Conservation (phyloP, 2,329 filamentous ascomycete species). For the Pseudogymnoascus verrucosus region DNA sequence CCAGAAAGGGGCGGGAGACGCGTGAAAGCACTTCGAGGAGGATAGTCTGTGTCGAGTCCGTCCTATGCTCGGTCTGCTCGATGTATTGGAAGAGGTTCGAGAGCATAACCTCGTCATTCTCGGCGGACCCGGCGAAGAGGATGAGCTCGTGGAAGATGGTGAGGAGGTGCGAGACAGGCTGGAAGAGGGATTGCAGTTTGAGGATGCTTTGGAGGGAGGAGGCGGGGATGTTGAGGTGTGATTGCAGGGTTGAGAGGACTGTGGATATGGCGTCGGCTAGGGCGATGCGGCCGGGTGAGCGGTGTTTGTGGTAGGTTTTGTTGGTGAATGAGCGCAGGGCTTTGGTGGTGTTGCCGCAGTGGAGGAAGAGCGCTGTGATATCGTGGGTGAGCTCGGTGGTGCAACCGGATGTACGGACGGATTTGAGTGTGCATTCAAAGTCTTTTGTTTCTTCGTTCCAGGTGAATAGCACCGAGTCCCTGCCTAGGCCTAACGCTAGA, state of each 20-base stretch:
- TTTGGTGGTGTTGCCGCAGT: conserved; percentile 29
- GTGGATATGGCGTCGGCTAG: conserved; percentile 31
- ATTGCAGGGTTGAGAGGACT: conserved; percentile 27
- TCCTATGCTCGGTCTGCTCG: conserved; percentile 55
- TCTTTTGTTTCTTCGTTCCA: conserved; percentile 45
- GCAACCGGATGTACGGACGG: conserved; percentile 41
- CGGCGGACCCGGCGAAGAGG: conserved; percentile 24
- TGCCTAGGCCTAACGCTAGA: conserved; percentile 58
- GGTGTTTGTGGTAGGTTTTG: conserved; percentile 21
- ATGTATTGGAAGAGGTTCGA: conserved; percentile 54
- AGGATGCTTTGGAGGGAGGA: conserved; percentile 24
- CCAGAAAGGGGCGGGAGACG: conserved; percentile 58
- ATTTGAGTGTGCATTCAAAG: conserved; percentile 43
- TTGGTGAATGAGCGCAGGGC: conserved; percentile 25
- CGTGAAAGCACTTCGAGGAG: conserved; percentile 59
- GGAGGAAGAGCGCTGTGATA: conserved; percentile 30
- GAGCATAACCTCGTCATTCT: conserved; percentile 52
- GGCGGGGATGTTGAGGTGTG: conserved; percentile 21
- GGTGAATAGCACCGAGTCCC: conserved; percentile 62
- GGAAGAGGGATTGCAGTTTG: conserved; percentile 27
- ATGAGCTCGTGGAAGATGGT: conserved; percentile 26
- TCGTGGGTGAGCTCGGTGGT: conserved; percentile 44
- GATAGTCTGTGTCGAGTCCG: conserved; percentile 52
- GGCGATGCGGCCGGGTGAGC: conserved; percentile 25
- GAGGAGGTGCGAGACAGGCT: conserved; percentile 24